Evolutionary conservation across 495 filamentous ascomycete genomes (phyloP), one percentile per base, ranked within the genome.

Genomic region (Bryoglossum gracile): DNA sequence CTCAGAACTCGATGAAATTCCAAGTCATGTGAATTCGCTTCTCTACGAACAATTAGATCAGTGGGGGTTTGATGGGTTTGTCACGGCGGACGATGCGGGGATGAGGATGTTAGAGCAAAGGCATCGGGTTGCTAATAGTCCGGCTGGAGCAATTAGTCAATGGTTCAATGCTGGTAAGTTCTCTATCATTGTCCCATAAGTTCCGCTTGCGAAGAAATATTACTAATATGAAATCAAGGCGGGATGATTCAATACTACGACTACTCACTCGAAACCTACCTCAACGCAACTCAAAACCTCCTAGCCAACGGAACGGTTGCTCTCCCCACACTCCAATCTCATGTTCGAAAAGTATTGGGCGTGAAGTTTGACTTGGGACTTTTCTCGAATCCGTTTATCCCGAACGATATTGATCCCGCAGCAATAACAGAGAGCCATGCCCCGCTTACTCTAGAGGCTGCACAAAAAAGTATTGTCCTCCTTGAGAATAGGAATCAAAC

Each of bases 281-380:
- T 26, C 16, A 42, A 70, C 58, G 53, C 65, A 18, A 70, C 65
- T 8, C 56, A 51, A 47, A 63, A 63, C 21, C 33, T 68, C 13
- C 48, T 68, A 3, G 51, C 56, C 4, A 70, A 68, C 22, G 61
- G 60, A n/a, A 56, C 65, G 0, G 49, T 68, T 2, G 51, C 58
- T 3, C 36, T 64, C 28, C 43, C 57, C 4, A 64, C 59, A 1
- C 48, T 70, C 0, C 62, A 59, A 42, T 61, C 57, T 33, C 61
- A 62, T 42, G 62, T 66, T n/a, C 58, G 60, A 18, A 61, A 53
- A 4, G 58, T 70, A 17, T 32, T 70, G 16, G 57, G 53, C 8
- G 59, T 70, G 8, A 69, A 70, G 46, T 67, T 65, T 58, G 63
- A 69, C 48, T 51, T 69, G 5, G 65, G 64, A 14, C 62, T 70